phyloP scores from a whole-genome alignment of 139 green algal species.

The Gonium pectorale region DNA sequence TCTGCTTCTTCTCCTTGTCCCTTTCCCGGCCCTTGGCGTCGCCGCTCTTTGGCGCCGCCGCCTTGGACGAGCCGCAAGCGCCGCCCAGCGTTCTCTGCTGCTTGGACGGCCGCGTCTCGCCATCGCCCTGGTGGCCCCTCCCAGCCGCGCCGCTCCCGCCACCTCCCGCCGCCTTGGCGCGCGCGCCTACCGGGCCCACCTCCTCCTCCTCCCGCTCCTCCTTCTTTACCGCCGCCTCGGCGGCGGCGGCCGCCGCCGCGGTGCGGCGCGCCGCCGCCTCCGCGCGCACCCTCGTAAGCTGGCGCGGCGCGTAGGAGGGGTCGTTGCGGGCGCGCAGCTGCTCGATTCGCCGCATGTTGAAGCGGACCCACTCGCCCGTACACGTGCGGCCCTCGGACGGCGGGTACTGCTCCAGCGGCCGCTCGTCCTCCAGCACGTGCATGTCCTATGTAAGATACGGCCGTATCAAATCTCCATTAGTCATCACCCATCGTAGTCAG shows the following conservation, averaged over 20 bases:
- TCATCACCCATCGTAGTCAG: too few species aligned
- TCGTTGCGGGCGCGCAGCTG: constrained; percentile 13
- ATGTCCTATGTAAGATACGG: constrained; percentile 2
- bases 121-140: too few species aligned
- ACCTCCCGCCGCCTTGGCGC: background rate
- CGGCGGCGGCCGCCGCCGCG: background rate
- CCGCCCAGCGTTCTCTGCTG: background rate
- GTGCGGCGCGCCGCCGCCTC: background rate
- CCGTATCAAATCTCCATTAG: too few species aligned
- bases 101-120: background rate
- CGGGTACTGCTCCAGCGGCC: constrained; percentile 39
- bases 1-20: too few species aligned
- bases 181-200: background rate
- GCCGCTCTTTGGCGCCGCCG: too few species aligned
- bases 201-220: background rate
- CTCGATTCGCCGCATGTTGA: constrained; percentile 37
- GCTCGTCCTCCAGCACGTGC: constrained; percentile 40
- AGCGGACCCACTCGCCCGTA: constrained; percentile 34
- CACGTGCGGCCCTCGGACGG: constrained; percentile 2
- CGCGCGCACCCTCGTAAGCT: background rate
- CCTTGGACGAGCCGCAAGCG: too few species aligned
- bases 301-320: constrained; percentile 3
- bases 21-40: background rate
- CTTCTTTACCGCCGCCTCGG: background rate
- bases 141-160: background rate